Percentiles rank a stretch among this genome's conserved stretches.
Conservation (phyloP, 75 land plant species). For the Chamaecyparis obtusa region DNA sequence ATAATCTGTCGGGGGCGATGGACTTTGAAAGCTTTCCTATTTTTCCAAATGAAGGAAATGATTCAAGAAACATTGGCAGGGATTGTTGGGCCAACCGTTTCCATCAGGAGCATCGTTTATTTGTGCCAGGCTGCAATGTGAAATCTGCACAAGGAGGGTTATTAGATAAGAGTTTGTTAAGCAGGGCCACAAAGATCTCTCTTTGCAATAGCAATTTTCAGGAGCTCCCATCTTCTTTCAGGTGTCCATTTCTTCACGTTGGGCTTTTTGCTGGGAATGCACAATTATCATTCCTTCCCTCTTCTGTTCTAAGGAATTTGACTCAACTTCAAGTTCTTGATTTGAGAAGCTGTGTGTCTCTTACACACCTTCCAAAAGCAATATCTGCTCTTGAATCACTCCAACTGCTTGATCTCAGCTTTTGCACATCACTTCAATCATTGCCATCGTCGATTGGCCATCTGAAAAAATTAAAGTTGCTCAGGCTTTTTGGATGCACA, state of each 20-base stretch:
- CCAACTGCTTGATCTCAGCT: slow-evolving; percentile 16
- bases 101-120: slow-evolving; percentile 10
- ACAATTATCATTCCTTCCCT: slow-evolving; percentile 12
- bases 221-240: background rate
- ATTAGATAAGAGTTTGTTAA: background rate
- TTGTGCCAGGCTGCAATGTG: slow-evolving; percentile 6
- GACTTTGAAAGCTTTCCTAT: background rate
- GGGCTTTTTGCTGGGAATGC: slow-evolving; percentile 6
- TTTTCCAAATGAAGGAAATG: background rate
- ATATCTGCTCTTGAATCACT: slow-evolving; percentile 13
- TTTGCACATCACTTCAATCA: slow-evolving; percentile 15
- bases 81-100: background rate
- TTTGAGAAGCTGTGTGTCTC: slow-evolving; percentile 12
- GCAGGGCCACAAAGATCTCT: slow-evolving; percentile 13
- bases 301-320: background rate
- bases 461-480: slow-evolving; percentile 16
- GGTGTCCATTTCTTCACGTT: slow-evolving; percentile 8
- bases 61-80: background rate
- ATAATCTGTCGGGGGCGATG: too few relatives aligned
- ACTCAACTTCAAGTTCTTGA: slow-evolving; percentile 22
- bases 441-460: slow-evolving; percentile 12
- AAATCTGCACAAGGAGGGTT: background rate
- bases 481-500: slow-evolving; percentile 17
- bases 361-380: slow-evolving; percentile 15
- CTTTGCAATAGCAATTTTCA: background rate